phyloP scores from a whole-genome alignment of 2,329 filamentous ascomycete species.

The Lachnum nothofagi region DNA sequence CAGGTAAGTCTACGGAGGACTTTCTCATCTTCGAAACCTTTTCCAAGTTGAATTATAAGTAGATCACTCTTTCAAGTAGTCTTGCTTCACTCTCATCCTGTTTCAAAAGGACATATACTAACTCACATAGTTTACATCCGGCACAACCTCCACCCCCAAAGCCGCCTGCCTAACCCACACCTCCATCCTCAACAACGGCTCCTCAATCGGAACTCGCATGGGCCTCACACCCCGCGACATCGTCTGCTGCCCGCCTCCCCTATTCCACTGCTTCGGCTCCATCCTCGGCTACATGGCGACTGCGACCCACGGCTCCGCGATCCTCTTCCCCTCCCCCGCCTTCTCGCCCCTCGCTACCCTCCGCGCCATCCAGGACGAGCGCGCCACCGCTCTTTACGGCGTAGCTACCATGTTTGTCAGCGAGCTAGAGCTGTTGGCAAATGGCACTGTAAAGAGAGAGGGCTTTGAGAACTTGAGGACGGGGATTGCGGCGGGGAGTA shows the following conservation, averaged over 20 bases:
- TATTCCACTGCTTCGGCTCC: slow-evolving; percentile 88
- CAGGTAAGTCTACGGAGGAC: too few species aligned
- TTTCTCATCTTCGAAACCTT: too few species aligned
- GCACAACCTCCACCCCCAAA: slow-evolving; percentile 88
- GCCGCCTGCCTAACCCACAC: slow-evolving; percentile 83
- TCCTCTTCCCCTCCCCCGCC: slow-evolving; percentile 80
- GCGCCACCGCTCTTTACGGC: slow-evolving; percentile 68
- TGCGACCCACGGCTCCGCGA: slow-evolving; percentile 72
- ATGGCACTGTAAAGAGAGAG: slow-evolving; percentile 37
- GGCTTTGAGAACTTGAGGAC: slow-evolving; percentile 68
- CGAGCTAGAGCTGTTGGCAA: slow-evolving; percentile 70
- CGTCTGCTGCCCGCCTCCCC: slow-evolving; percentile 77
- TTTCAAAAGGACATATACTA: slow-evolving; percentile 59
- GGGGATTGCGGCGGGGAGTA: slow-evolving; percentile 85
- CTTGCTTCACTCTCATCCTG: slow-evolving; percentile 38
- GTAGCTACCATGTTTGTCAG: slow-evolving; percentile 95
- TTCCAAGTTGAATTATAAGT: too few species aligned
- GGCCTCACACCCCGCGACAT: slow-evolving; percentile 67
- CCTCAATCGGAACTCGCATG: slow-evolving; percentile 81
- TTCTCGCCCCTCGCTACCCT: slow-evolving; percentile 77
- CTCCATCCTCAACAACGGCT: slow-evolving; percentile 88
- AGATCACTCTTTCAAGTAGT: too few species aligned
- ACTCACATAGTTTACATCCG: slow-evolving; percentile 97
- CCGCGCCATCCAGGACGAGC: slow-evolving; percentile 43
- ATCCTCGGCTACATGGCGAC: slow-evolving; percentile 96